Base-by-base conservation (phyloP, 2,329 filamentous ascomycete species). In the Tolypocladium capitatum region DNA sequence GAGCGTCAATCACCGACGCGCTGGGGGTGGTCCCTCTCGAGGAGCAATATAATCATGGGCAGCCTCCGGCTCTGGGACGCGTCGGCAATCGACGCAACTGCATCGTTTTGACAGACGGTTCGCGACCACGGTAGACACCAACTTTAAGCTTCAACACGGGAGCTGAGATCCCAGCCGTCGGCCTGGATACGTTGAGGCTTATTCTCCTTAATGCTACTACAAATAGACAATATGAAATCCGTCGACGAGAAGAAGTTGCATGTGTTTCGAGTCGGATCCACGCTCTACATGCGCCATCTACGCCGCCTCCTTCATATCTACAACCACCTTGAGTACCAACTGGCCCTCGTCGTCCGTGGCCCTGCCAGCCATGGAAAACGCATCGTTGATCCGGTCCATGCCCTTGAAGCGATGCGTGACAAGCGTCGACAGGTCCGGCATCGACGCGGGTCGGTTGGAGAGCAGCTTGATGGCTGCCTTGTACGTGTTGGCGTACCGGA, bases 401-500 rank as follows among this genome's bases (percentile, higher is more conserved):
- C 84, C 84, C 43, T 68, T 71, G 61, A 79, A 84, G 7, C 78
- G 70, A 60, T 90, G 86, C 8, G 85, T 89, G 28, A 89, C 74
- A 40, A 90, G 68, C 61, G 78, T 80, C 24, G 72, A 70, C 50
- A 90, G 71, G 52, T 83, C 77, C 0, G 83, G 84, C 52, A 85
- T 70, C 13, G 70, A 62, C 3, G 66, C 63, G 20, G 72, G 68
- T 28, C 60, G 63, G 62, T 74, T 60, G 59, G 75, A 59, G 24
- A 79, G 60, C 45, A 79, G 63, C 49, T 71, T 61, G 49, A 79
- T 75, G 47, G 71, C 74, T 31, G 64, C 60, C 9, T 75, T 73
- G 60, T 90, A 91, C 0, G 83, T 84, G 66, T 88, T 82, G n/a
- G 80, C 81, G 56, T 86, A 86, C 48, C 83, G 73, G 65, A 85